Conservation (phyloP, 169 alveolate genomes). For the Plasmodium malariae region DNA sequence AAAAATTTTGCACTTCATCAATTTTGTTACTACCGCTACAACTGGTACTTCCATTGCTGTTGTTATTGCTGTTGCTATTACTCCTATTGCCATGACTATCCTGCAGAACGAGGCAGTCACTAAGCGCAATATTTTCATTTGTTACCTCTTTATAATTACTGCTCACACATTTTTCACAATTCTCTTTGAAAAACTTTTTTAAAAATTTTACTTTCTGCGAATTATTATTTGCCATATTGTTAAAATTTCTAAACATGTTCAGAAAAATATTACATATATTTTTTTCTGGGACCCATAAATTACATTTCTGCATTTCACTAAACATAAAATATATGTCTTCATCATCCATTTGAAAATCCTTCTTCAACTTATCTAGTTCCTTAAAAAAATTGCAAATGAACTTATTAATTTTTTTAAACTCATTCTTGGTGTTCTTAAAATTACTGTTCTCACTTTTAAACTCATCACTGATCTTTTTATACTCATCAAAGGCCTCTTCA, state of each 20-base stretch:
- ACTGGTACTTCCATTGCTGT: not conserved
- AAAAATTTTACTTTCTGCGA: not conserved
- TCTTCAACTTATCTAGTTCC: conserved; percentile 33
- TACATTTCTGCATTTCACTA: conserved; percentile 26
- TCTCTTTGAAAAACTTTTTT: conserved; percentile 24
- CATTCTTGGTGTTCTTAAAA: conserved; percentile 10
- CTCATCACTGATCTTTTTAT: too few relatives aligned
- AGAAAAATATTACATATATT: conserved; percentile 55
- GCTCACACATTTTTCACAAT: conserved; percentile 15
- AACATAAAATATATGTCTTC: conserved; percentile 25
- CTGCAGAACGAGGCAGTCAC: not conserved
- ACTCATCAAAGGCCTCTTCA: not conserved
- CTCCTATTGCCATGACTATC: not conserved
- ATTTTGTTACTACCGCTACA: not conserved
- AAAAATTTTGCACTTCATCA: not conserved
- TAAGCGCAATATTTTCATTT: not conserved
- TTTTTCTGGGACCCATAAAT: conserved; percentile 39
- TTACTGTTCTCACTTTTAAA: not conserved
- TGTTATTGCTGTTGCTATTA: not conserved
- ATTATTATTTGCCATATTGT: not conserved
- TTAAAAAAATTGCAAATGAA: conserved; percentile 29
- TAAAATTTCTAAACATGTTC: conserved; percentile 19
- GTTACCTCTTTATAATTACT: not conserved
- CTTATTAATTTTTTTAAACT: conserved; percentile 22
- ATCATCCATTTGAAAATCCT: conserved; percentile 40